Conservation (phyloP, 495 filamentous ascomycete genomes). For the Talaromyces thailandensis region DNA sequence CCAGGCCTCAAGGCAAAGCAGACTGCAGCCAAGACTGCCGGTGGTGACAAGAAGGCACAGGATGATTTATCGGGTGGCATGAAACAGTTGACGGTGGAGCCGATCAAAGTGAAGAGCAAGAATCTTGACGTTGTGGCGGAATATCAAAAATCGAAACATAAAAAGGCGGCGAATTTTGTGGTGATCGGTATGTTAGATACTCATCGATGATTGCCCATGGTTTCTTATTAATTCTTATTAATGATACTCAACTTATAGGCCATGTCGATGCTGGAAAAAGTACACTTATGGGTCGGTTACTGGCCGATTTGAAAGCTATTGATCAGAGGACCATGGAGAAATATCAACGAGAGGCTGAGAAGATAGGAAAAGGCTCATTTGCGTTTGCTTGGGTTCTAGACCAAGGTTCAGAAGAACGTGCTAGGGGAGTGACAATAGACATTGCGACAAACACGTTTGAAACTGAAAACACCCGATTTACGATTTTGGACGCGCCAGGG, state of each 20-base stretch:
- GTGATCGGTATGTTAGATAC: conserved; percentile 63
- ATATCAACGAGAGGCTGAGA: conserved; percentile 79
- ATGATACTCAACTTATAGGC: conserved; percentile 37
- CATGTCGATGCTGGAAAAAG: conserved; percentile 98
- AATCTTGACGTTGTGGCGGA: conserved; percentile 79
- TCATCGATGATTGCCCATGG: background rate
- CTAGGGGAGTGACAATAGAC: conserved; percentile 91
- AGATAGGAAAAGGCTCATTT: conserved; percentile 90
- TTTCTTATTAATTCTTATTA: no score
- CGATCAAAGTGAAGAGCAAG: conserved; percentile 69
- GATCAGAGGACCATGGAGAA: conserved; percentile 81
- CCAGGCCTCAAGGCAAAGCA: conserved; percentile 41
- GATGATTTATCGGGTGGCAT: conserved; percentile 38
- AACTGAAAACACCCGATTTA: conserved; percentile 77
- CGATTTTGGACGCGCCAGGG: conserved; percentile 90
- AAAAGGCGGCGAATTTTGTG: conserved; percentile 86
- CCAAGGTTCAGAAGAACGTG: conserved; percentile 77
- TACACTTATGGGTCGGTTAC: conserved; percentile 91
- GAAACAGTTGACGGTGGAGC: conserved; percentile 53
- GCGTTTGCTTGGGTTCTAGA: conserved; percentile 95
- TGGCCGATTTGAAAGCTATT: conserved; percentile 80
- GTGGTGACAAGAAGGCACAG: conserved; percentile 32
- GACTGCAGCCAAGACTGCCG: conserved; percentile 27
- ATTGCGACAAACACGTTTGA: conserved; percentile 92
- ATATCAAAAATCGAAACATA: conserved; percentile 64